phyloP scores from a whole-genome alignment of 495 filamentous ascomycete species.

The Letharia columbiana region DNA sequence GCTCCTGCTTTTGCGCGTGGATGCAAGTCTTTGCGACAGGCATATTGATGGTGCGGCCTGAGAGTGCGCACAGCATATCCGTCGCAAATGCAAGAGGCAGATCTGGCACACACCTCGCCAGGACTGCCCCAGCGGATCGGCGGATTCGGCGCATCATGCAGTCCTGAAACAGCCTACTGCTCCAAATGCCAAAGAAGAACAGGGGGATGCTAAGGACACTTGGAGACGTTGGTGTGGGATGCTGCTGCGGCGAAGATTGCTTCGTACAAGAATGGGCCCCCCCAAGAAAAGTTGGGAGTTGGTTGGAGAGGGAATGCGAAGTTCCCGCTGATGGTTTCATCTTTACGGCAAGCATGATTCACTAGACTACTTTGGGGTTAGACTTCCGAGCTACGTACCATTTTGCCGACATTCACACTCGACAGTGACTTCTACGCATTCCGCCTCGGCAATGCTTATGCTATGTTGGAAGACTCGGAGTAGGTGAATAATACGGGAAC shows the following conservation, averaged over 20 bases:
- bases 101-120: constrained; percentile 8
- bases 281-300: not conserved
- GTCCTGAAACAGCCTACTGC: constrained; percentile 9
- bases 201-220: not conserved
- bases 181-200: constrained; percentile 2
- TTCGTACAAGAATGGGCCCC: not conserved
- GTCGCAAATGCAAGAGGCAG: constrained; percentile 5
- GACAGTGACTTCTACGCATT: not conserved
- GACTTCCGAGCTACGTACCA: not conserved
- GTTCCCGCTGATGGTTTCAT: constrained; percentile 4
- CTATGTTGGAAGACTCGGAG: not conserved
- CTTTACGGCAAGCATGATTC: not conserved
- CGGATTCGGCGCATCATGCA: constrained; percentile 16
- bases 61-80: constrained; percentile 4
- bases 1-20: constrained; percentile 16
- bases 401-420: not conserved
- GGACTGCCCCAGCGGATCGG: constrained; percentile 12
- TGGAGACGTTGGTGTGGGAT: not conserved
- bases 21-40: constrained; percentile 12
- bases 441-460: not conserved
- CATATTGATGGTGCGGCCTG: constrained; percentile 14
- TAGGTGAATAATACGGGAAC: not conserved
- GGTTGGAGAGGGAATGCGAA: constrained; percentile 5
- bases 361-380: not conserved
- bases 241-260: not conserved